These are phyloP conservation scores for Fragaria ananassa DNA, from an alignment of 306 rosid species.

Conservation along the genomic window DNA sequence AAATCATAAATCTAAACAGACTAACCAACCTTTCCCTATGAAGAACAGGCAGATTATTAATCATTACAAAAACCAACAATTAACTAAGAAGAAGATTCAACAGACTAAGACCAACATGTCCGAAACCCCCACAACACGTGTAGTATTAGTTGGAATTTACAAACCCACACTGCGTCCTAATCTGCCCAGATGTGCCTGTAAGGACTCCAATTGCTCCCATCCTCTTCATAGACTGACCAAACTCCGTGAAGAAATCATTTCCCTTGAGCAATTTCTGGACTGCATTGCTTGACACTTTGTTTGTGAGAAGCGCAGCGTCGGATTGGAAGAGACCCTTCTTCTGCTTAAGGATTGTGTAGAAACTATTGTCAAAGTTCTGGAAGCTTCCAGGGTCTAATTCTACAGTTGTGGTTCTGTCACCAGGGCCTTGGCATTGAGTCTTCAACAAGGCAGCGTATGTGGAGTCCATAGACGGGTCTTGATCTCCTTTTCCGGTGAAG, in stretches of 20 bases:
- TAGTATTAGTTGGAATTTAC: constrained; percentile 29
- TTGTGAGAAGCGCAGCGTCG: constrained; percentile 55
- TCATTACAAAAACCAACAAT: neutral
- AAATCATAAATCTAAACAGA: neutral
- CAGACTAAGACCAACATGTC: neutral
- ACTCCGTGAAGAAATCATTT: constrained; percentile 38
- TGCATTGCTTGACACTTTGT: constrained; percentile 1
- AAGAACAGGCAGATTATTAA: neutral
- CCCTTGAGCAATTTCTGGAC: constrained; percentile 27
- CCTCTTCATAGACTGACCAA: constrained; percentile 51
- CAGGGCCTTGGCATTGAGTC: constrained; percentile 15
- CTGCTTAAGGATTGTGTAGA: constrained; percentile 38
- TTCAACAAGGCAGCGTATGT: constrained; percentile 24
- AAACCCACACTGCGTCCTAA: constrained; percentile 43
- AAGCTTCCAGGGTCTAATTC: constrained; percentile 50
- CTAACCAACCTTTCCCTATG: neutral
- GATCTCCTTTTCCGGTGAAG: constrained; percentile 59
- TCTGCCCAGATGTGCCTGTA: constrained; percentile 43
- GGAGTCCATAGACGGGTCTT: constrained; percentile 52
- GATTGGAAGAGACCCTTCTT: constrained; percentile 56
- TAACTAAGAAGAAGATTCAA: neutral
- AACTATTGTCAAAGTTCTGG: constrained; percentile 30
- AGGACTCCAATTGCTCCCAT: constrained; percentile 53
- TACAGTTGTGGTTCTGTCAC: constrained; percentile 21
- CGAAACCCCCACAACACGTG: neutral